Evolutionary conservation across 2,329 filamentous ascomycete species (phyloP).

Genomic region (Talaromyces sp.): DNA sequence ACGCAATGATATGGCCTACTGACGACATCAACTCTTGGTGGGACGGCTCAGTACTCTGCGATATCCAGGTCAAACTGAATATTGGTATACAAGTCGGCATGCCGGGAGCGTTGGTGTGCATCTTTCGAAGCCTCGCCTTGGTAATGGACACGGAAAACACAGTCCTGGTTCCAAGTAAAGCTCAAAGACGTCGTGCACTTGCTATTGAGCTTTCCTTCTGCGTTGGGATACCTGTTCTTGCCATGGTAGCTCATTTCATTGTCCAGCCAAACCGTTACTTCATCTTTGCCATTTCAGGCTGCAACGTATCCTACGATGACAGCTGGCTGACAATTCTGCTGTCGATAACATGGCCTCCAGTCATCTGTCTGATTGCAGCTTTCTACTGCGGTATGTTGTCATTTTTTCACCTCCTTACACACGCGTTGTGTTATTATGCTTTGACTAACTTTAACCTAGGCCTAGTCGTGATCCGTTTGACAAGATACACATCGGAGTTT

Average conservation of each 20-base stretch:
- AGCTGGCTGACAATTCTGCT: conserved; percentile 57
- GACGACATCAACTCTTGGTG: conserved; percentile 54
- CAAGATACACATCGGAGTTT: conserved; percentile 57
- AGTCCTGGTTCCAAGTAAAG: conserved; percentile 46
- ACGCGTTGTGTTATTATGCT: not conserved
- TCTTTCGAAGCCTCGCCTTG: conserved; percentile 56
- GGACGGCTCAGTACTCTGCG: conserved; percentile 58
- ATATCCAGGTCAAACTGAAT: conserved; percentile 58
- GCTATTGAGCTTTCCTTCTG: conserved; percentile 54
- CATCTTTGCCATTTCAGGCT: conserved; percentile 57
- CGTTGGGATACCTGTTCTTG: conserved; percentile 50
- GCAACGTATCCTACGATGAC: conserved; percentile 48
- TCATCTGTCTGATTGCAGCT: conserved; percentile 50
- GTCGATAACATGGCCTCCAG: conserved; percentile 51
- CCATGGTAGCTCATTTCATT: conserved; percentile 55
- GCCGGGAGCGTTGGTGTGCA: conserved; percentile 51
- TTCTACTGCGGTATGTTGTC: conserved; percentile 54
- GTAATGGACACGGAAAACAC: conserved; percentile 58
- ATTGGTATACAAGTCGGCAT: conserved; percentile 51
- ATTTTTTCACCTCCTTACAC: not conserved
- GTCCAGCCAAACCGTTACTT: conserved; percentile 58
- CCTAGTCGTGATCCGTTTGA: conserved; percentile 57
- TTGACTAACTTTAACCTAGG: conserved; percentile 35
- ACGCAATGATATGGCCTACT: conserved; percentile 61
- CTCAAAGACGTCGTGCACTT: conserved; percentile 43